Evolutionary conservation across 2,329 filamentous ascomycete genomes (phyloP).

Genomic region (Cyphellophora europaea): DNA sequence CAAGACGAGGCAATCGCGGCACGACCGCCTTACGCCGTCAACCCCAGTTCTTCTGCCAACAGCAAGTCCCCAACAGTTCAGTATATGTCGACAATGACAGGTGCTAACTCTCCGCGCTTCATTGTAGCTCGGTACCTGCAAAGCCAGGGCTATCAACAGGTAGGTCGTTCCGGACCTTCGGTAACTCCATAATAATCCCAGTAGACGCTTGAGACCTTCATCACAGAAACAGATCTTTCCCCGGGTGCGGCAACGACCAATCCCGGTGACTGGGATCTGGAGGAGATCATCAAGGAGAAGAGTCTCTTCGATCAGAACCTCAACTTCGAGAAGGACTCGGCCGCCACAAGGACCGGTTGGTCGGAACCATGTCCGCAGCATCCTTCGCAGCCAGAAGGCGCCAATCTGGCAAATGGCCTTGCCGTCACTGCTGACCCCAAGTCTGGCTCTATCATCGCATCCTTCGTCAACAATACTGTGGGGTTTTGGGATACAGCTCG

Average conservation of each 20-base stretch:
- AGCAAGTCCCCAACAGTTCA: no score
- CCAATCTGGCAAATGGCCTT: slow-evolving; percentile 4
- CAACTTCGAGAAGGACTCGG: slow-evolving; percentile 47
- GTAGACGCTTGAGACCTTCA: slow-evolving; percentile 49
- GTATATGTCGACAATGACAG: no score
- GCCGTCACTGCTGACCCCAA: background rate
- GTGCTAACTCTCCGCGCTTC: slow-evolving; percentile 17
- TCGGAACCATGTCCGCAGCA: slow-evolving; percentile 25
- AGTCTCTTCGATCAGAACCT: slow-evolving; percentile 46
- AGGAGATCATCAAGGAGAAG: slow-evolving; percentile 53
- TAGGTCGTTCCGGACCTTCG: slow-evolving; percentile 7
- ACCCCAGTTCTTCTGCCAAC: no score
- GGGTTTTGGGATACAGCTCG: background rate
- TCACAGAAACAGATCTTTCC: slow-evolving; percentile 46
- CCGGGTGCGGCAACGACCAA: slow-evolving; percentile 35
- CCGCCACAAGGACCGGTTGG: slow-evolving; percentile 36
- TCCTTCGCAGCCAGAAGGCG: slow-evolving; percentile 12
- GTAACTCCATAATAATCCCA: background rate
- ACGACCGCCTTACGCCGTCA: no score
- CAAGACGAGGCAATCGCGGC: no score
- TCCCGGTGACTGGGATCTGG: slow-evolving; percentile 43
- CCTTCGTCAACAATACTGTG: background rate
- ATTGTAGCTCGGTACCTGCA: slow-evolving; percentile 35
- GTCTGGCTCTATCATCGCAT: background rate
- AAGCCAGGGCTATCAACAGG: slow-evolving; percentile 30